These are phyloP conservation scores for Aspergillus egyptiacus DNA, from an alignment of 495 filamentous ascomycete species.

Conservation along the genomic window DNA sequence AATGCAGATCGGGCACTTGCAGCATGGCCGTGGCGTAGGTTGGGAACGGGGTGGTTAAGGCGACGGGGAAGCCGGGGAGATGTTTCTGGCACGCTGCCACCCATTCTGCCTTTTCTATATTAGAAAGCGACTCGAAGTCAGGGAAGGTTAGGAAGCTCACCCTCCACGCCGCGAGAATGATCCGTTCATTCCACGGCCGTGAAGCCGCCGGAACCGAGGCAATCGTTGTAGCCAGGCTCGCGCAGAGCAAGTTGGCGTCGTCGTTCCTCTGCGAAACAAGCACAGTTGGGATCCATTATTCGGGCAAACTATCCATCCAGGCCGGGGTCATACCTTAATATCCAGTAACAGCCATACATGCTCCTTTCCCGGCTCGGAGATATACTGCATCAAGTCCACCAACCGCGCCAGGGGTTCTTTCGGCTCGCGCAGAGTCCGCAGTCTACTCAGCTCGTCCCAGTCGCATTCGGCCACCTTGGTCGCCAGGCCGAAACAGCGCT, in stretches of 20 bases:
- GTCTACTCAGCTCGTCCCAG: slow-evolving; percentile 62
- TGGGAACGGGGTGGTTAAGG: not conserved
- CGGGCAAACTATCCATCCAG: not conserved
- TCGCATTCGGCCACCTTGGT: slow-evolving; percentile 68
- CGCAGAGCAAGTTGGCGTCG: not conserved
- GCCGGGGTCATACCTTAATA: slow-evolving; percentile 58
- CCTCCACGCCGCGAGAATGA: not conserved
- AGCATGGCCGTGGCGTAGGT: slow-evolving; percentile 53
- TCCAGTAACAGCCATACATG: slow-evolving; percentile 79
- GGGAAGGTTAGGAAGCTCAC: not conserved
- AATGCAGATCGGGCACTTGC: slow-evolving; percentile 42
- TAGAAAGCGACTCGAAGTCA: not conserved
- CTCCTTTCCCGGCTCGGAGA: slow-evolving; percentile 54
- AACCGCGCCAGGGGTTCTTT: slow-evolving; percentile 68
- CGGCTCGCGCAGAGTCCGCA: slow-evolving; percentile 62
- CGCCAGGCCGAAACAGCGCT: slow-evolving; percentile 70
- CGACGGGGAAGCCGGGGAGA: not conserved
- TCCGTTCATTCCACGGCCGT: slow-evolving; percentile 45
- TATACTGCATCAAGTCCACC: slow-evolving; percentile 65
- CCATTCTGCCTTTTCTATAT: not conserved
- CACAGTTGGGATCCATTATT: too few species aligned
- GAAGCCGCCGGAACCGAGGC: slow-evolving; percentile 40
- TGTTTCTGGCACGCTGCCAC: not conserved
- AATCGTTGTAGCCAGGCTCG: not conserved
- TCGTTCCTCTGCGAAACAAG: not conserved